Evolutionary conservation across 257 asterid species (phyloP), one percentile per base, ranked within the genome.

Genomic region (Fraxinus excelsior): DNA sequence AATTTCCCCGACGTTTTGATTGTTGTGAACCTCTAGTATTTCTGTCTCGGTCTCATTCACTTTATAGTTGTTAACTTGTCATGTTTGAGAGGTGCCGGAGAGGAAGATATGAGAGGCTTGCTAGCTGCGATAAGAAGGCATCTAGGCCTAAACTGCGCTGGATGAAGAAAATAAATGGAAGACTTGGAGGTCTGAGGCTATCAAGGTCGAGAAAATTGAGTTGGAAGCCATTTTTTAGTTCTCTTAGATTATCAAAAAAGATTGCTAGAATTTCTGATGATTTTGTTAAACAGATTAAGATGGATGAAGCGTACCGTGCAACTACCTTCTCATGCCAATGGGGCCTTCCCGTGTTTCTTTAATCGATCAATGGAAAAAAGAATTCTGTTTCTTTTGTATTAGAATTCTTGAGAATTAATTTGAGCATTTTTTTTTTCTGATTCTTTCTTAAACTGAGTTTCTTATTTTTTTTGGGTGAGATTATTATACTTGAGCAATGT

Each of bases 271-370:
- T 84, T 2, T 86, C 44, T 75, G 70, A 71, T 32, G 85, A 81
- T 5, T 74, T 72, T 9, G 80, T 82, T 42, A 78, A 73, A 70
- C 38, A 79, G 65, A 76, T 80, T 83, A 84, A 84, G 77, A 75
- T 84, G 78, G 85, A 81, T 25, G 86, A 77, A 31, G 78, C 77
- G 0, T 80, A 79, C 26, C 88, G 85, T 62, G 72, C 77, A 4
- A 72, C 84, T 71, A 31, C 78, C 19, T 81, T 86, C 66, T 76
- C 90, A 16, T 81, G 83, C 74, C 86, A 86, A 21, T 86, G 85
- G 88, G 90, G 90, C 65, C 82, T 86, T 78, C 90, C 85, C 31
- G 85, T 84, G 2, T 70, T 84, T 29, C 74, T 77, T 49, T 85
- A 75, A 42, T 16, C 69, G 37, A 32, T 68, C 38, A 67, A 78